These are phyloP conservation scores for Mucor plumbeus DNA, from an alignment of 371 early-diverging fungal species.

Conservation along the genomic window DNA sequence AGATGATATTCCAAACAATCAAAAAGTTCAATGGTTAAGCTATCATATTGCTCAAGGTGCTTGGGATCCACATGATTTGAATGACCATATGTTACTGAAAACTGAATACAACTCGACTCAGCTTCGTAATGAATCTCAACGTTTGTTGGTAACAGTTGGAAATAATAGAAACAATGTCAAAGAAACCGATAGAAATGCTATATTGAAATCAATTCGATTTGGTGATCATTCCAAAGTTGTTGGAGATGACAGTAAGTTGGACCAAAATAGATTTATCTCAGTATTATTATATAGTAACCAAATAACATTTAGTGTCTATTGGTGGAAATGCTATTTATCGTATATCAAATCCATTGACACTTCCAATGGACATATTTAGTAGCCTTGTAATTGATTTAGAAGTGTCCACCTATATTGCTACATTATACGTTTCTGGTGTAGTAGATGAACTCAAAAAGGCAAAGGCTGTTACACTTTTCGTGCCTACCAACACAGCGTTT, in stretches of 20 bases:
- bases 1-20: conserved; percentile 31
- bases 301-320: conserved; percentile 22
- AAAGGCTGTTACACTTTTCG: conserved; percentile 59
- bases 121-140: conserved; percentile 20
- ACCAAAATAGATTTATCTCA: neutral
- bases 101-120: conserved; percentile 38
- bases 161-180: neutral
- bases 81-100: conserved; percentile 45
- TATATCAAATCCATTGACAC: conserved; percentile 37
- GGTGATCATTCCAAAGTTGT: conserved; percentile 32
- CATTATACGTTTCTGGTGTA: conserved; percentile 40
- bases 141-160: conserved; percentile 21
- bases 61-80: conserved; percentile 33
- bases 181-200: neutral
- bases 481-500: conserved; percentile 57
- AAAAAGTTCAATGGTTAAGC: conserved; percentile 38
- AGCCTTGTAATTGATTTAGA: conserved; percentile 45
- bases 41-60: conserved; percentile 56
- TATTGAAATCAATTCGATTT: conserved; percentile 34
- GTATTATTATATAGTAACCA: neutral
- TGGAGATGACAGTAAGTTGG: conserved; percentile 29
- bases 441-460: conserved; percentile 41
- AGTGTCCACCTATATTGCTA: conserved; percentile 48
- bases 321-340: conserved; percentile 39
- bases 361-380: conserved; percentile 39